Base-by-base conservation (phyloP, 495 filamentous ascomycete species). In the Penicillium arizonense region DNA sequence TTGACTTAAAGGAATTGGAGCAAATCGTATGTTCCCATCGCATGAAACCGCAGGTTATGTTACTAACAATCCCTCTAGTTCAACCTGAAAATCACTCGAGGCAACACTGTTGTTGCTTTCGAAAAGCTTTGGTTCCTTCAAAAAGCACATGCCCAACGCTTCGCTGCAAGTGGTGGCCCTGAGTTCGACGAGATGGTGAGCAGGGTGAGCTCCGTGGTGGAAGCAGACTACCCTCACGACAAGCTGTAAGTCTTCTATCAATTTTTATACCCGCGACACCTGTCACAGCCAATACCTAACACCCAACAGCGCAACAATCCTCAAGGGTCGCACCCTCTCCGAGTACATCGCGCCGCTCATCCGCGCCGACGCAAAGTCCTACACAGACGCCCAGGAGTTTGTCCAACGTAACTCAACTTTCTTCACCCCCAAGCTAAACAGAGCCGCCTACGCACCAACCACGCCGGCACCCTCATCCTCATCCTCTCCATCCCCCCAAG, bases 81-180 rank as follows among this genome's bases (percentile, higher is more conserved):
- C 62, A 80, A 82, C 52, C 73, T 94, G 54, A 86, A 87, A 59
- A 91, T 96, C 64, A 97, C 90, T 12, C 87, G 84, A 54, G 93
- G 94, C 8, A 91, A 97, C 69, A 87, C 89, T n/a, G 83, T 84
- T 10, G 88, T 96, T 21, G 80, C 82, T n/a, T 81, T 86, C 47
- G 82, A 81, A 42, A 97, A 97, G 62, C 79, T 97, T 9, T 77
- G 78, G 60, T 91, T 84, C 64, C 77, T 98, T 11, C 91, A 97
- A 61, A 84, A 82, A 47, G 78, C 76, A 23, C 90, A 97, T 68
- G 79, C 84, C 2, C 64, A 75, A 45, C 68, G 70, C 33, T 72
- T 70, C 43, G 72, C 64, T 12, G 61, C 61, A 35, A 67, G 50
- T 12, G 57, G 58, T 10, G 70, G 71, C 2, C 52, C 64, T 24